Evolutionary conservation across 148 eudicot species (phyloP), one percentile per base, ranked within the genome.

Genomic region (Oxyria digyna): DNA sequence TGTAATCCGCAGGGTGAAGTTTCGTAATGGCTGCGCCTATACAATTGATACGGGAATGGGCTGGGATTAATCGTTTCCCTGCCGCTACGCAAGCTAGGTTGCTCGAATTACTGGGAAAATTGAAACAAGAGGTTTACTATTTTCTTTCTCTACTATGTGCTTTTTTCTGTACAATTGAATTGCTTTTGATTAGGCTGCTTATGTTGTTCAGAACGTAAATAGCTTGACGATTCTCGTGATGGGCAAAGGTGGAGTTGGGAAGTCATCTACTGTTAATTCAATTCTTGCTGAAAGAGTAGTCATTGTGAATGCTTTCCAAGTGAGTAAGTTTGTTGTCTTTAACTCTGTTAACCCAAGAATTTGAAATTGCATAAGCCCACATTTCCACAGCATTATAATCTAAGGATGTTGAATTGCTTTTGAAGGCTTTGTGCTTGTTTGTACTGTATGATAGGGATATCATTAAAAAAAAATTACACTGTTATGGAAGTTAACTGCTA

Each of bases 211-310:
- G 97, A 72, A 86, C 80, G 96, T 90, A 18, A 73, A 68, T 76
- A 81, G 87, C 12, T 74, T 94, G 85, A 94, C 98, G 8, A 87
- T 94, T 71, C 96, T 94, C 43, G 86, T 94, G 12, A 85, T 94
- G 96, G 98, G 98, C 59, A 93, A 93, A 85, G 86, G 98, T 2
- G 98, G 98, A 70, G 96, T 93, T 72, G 98, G 98, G 55, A 93
- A 93, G 74, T 93, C 98, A 7, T 93, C 98, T 0, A 89, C 91
- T 4, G 86, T 93, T 67, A 93, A 93, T 76, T 93, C 98, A 4
- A 82, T 93, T 38, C 48, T 93, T 49, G 98, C 96, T 57, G 98
- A 94, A 80, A 75, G 92, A 81, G 97, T 79, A 15, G 91, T 94
- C 29, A 76, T 84, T 62, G 92, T 90, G 70, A 90, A 89, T 76